Conservation (phyloP, 768 basidiomycete species). For the Tulasnella sp. region DNA sequence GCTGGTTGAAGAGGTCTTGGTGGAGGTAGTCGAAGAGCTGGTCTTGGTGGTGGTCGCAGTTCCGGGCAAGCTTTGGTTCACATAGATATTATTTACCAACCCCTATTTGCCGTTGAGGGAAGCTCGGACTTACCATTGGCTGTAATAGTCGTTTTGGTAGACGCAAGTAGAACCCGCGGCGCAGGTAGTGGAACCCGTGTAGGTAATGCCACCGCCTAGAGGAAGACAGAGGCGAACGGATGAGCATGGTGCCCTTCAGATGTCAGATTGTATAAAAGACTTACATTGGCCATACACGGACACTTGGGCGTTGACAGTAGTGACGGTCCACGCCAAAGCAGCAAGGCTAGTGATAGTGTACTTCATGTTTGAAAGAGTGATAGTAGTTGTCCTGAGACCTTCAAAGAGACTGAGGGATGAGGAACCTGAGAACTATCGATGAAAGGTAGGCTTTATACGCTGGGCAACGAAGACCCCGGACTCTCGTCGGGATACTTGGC, state of each 20-base stretch:
- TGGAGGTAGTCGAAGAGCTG: conserved; percentile 19
- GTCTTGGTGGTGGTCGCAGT: not conserved
- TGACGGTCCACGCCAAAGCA: conserved; percentile 8
- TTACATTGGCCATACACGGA: not conserved
- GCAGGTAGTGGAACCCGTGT: conserved; percentile 13
- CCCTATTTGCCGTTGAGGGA: not conserved
- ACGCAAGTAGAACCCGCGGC: conserved; percentile 22
- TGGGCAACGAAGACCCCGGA: not conserved
- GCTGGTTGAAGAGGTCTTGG: conserved; percentile 20
- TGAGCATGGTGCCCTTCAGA: not conserved
- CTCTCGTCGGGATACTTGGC: not conserved
- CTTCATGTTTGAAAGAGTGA: not conserved
- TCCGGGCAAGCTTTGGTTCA: not conserved
- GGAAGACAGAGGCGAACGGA: not conserved
- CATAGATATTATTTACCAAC: not conserved
- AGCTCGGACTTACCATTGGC: conserved; percentile 17
- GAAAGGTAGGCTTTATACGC: not conserved
- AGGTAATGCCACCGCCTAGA: not conserved
- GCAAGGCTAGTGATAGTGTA: not conserved
- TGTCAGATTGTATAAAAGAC: not conserved
- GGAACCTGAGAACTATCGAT: not conserved
- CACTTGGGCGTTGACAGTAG: not conserved
- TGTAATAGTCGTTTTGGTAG: conserved; percentile 21
- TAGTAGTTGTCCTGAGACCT: not conserved
- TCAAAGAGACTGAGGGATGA: not conserved